Evolutionary conservation across 2,329 filamentous ascomycete species (phyloP).

Genomic region (Aspergillus oerlinghausenensis): DNA sequence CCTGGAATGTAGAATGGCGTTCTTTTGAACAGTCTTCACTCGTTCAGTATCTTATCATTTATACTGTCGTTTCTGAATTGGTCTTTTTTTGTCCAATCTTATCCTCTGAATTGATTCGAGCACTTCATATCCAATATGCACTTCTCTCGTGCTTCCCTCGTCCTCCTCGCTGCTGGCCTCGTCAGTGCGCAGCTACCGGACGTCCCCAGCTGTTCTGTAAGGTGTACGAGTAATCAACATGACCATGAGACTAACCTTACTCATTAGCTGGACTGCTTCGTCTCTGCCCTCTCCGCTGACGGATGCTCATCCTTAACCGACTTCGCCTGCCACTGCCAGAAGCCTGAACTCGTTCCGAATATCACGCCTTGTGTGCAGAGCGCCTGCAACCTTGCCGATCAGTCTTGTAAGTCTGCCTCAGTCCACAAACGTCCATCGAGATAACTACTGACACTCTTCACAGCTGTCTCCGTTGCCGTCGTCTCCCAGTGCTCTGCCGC

Average conservation of each 20-base stretch:
- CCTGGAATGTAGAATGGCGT: neutral
- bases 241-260: neutral
- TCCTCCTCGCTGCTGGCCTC: constrained; percentile 29
- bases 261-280: constrained; percentile 46
- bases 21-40: neutral
- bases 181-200: neutral
- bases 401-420: constrained; percentile 27
- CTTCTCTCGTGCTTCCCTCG: constrained; percentile 27
- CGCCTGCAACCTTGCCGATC: constrained; percentile 37
- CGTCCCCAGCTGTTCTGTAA: constrained; percentile 1
- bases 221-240: neutral
- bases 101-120: neutral
- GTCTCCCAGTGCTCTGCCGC: constrained; percentile 30
- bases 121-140: constrained; percentile 27
- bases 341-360: constrained; percentile 37
- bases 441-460: neutral
- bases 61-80: neutral
- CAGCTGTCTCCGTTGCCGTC: constrained; percentile 36
- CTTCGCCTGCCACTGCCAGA: constrained; percentile 49
- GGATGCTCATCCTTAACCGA: constrained; percentile 45
- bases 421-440: neutral
- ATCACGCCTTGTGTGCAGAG: constrained; percentile 46
- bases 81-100: neutral
- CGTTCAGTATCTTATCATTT: neutral
- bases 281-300: constrained; percentile 37